phyloP scores from a whole-genome alignment of 257 asterid species.

The Anisodus acutangulus region DNA sequence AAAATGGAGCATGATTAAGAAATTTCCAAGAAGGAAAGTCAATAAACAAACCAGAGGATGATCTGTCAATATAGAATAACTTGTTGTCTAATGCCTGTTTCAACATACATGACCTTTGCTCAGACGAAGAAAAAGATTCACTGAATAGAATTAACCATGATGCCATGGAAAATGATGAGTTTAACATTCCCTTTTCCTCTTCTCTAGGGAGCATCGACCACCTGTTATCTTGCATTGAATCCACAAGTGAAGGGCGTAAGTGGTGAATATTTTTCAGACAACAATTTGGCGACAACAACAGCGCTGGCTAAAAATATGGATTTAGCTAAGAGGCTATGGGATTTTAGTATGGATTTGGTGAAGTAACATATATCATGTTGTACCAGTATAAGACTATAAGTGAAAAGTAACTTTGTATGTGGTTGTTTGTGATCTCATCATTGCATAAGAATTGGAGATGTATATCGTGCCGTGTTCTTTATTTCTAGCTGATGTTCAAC shows the following conservation, averaged over 20 bases:
- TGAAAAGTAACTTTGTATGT: not conserved
- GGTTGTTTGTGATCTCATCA: not conserved
- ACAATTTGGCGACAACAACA: slow-evolving; percentile 55
- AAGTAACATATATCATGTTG: slow-evolving; percentile 31
- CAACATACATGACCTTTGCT: too few relatives aligned
- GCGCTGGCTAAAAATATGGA: slow-evolving; percentile 48
- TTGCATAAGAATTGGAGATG: not conserved
- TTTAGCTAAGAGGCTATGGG: slow-evolving; percentile 75
- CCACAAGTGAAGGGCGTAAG: slow-evolving; percentile 69
- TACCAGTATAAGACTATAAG: not conserved
- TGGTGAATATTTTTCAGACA: slow-evolving; percentile 68
- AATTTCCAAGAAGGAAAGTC: not conserved
- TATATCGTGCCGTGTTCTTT: not conserved
- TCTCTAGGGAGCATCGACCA: slow-evolving; percentile 76
- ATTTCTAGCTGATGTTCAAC: not conserved
- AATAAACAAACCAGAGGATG: not conserved
- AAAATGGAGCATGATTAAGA: not conserved
- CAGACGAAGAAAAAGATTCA: slow-evolving; percentile 5
- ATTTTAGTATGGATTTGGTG: slow-evolving; percentile 58
- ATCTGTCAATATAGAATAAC: not conserved
- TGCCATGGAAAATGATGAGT: not conserved
- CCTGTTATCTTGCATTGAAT: slow-evolving; percentile 74
- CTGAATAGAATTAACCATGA: not conserved
- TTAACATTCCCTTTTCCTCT: not conserved
- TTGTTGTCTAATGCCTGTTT: not conserved